These are phyloP conservation scores for Vigna radiata DNA, from an alignment of 306 rosid species.

Conservation along the genomic window DNA sequence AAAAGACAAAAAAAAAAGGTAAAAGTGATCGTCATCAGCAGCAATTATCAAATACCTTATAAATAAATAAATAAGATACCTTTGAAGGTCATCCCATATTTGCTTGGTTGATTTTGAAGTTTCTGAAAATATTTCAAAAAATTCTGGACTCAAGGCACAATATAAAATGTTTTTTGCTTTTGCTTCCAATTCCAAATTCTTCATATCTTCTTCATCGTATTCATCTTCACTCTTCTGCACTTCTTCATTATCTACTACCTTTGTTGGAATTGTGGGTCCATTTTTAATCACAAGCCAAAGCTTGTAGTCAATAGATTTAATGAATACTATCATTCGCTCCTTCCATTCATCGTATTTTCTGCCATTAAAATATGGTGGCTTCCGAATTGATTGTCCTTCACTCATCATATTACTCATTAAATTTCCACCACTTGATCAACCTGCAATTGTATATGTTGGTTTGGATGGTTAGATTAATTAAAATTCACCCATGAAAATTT, in stretches of 20 bases:
- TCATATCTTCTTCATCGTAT: slow-evolving; percentile 22
- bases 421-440: neutral
- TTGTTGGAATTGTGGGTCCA: slow-evolving; percentile 36
- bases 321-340: neutral
- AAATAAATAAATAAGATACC: neutral
- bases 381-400: slow-evolving; percentile 8
- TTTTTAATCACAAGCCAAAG: slow-evolving; percentile 39
- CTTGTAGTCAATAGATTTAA: slow-evolving; percentile 7
- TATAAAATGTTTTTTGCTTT: slow-evolving; percentile 27
- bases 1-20: neutral
- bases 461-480: no score
- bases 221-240: slow-evolving; percentile 40
- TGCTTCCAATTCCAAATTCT: slow-evolving; percentile 4
- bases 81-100: slow-evolving; percentile 34
- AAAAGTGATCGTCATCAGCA: neutral
- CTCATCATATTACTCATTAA: neutral
- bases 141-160: slow-evolving; percentile 24
- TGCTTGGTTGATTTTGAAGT: slow-evolving; percentile 5
- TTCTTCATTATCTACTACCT: neutral
- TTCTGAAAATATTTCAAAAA: neutral
- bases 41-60: no score
- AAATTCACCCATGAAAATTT: no score
- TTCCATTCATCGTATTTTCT: slow-evolving; percentile 15
- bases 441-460: neutral
- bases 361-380: slow-evolving; percentile 32